phyloP scores from a whole-genome alignment of 2,329 filamentous ascomycete genomes.

The Chrysoporthe puriensis region DNA sequence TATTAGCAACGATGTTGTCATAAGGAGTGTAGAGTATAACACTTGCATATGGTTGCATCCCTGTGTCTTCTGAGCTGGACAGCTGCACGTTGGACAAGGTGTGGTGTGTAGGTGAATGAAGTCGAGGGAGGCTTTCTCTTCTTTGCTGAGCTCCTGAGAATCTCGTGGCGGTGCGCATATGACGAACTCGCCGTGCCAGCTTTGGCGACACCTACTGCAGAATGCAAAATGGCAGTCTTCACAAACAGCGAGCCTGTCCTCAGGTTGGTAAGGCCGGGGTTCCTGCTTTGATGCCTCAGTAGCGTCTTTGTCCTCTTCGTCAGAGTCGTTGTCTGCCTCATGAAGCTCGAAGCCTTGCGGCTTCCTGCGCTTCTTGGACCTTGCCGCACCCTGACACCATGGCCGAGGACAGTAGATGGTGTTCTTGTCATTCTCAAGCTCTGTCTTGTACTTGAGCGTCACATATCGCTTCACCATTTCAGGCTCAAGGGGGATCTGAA shows the following conservation, averaged over 20 bases:
- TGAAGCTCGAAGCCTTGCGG: slow-evolving; percentile 66
- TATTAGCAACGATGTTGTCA: not conserved
- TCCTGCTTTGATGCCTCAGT: slow-evolving; percentile 32
- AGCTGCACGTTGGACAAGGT: slow-evolving; percentile 84
- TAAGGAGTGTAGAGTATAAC: not conserved
- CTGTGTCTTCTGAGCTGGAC: slow-evolving; percentile 84
- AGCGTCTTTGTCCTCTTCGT: slow-evolving; percentile 48
- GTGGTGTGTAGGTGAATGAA: slow-evolving; percentile 83
- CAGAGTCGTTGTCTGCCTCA: slow-evolving; percentile 58
- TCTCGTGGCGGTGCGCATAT: slow-evolving; percentile 70
- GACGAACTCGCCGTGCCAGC: slow-evolving; percentile 90
- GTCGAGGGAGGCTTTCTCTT: slow-evolving; percentile 84
- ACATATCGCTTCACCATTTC: slow-evolving; percentile 84
- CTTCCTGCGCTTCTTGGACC: slow-evolving; percentile 73
- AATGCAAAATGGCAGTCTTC: slow-evolving; percentile 91
- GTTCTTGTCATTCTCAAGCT: slow-evolving; percentile 87
- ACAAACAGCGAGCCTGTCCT: slow-evolving; percentile 79
- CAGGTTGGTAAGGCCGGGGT: slow-evolving; percentile 48
- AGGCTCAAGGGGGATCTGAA: slow-evolving; percentile 73
- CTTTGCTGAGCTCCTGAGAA: slow-evolving; percentile 73
- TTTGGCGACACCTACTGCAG: slow-evolving; percentile 68
- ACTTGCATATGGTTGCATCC: slow-evolving; percentile 90
- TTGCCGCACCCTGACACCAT: slow-evolving; percentile 90
- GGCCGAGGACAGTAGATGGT: slow-evolving; percentile 90
- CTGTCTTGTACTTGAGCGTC: slow-evolving; percentile 86